Evolutionary conservation across 1,139 yeast species (phyloP).

Genomic region (Saccharomyces hybrid): DNA sequence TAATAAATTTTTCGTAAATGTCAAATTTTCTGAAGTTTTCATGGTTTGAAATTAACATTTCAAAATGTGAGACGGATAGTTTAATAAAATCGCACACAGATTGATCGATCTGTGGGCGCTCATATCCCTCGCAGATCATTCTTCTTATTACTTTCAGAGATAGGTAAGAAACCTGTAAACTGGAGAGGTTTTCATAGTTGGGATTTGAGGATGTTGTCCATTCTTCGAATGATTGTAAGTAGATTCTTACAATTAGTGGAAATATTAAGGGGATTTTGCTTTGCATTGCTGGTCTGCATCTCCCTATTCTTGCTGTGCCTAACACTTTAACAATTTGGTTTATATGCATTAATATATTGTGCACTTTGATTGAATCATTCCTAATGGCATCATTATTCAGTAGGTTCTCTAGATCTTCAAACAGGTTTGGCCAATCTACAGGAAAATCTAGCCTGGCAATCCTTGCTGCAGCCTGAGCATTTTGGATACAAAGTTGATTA

Average conservation of each 20-base stretch:
- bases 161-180: constrained; percentile 64
- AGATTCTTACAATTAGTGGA: constrained; percentile 52
- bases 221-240: constrained; percentile 49
- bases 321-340: constrained; percentile 73
- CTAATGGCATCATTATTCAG: constrained; percentile 37
- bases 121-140: constrained; percentile 69
- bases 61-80: constrained; percentile 52
- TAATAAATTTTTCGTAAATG: constrained; percentile 59
- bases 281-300: constrained; percentile 73
- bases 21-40: constrained; percentile 45
- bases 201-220: constrained; percentile 43
- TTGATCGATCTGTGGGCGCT: constrained; percentile 54
- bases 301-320: constrained; percentile 72
- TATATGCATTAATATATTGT: constrained; percentile 57
- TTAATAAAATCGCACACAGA: constrained; percentile 52
- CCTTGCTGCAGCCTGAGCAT: constrained; percentile 72
- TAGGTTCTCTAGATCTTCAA: constrained; percentile 53
- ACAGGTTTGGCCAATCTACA: constrained; percentile 70
- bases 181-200: constrained; percentile 26
- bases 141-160: constrained; percentile 69
- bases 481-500: constrained; percentile 67
- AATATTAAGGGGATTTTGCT: constrained; percentile 57
- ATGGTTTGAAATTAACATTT: constrained; percentile 46
- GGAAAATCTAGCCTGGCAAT: constrained; percentile 85
- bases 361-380: constrained; percentile 45